phyloP scores from a whole-genome alignment of 345 rosid species.

The Populus ilicifolia region DNA sequence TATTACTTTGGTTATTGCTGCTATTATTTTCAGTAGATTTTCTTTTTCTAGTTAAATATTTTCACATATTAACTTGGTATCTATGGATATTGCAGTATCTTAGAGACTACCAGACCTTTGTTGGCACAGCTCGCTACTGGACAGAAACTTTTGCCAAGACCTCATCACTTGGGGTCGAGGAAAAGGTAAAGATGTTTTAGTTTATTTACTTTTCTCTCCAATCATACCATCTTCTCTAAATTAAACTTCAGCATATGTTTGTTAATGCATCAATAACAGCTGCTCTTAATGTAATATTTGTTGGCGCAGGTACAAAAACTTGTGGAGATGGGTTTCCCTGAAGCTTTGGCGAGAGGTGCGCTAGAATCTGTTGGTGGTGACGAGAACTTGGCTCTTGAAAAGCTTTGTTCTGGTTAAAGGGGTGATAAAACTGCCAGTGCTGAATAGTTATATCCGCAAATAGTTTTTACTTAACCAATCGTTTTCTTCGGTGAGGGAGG shows the following conservation, averaged over 20 bases:
- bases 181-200: conserved; percentile 51
- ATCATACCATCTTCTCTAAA: not conserved
- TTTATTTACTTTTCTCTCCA: not conserved
- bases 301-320: conserved; percentile 67
- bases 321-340: conserved; percentile 94
- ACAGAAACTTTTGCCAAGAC: conserved; percentile 89
- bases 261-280: not conserved
- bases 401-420: conserved; percentile 55
- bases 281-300: not conserved
- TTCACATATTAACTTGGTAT: not conserved
- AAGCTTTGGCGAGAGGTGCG: conserved; percentile 67
- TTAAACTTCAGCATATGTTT: not conserved
- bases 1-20: not conserved
- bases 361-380: conserved; percentile 86
- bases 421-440: not conserved
- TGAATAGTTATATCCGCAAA: not conserved
- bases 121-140: conserved; percentile 95
- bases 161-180: conserved; percentile 71
- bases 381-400: conserved; percentile 94
- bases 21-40: not conserved
- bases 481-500: not conserved
- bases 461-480: not conserved
- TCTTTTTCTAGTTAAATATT: not conserved
- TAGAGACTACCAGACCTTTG: conserved; percentile 77
- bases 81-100: conserved; percentile 58